Conservation (phyloP, 73 alveolate genomes). For the Urostyla sp. region DNA sequence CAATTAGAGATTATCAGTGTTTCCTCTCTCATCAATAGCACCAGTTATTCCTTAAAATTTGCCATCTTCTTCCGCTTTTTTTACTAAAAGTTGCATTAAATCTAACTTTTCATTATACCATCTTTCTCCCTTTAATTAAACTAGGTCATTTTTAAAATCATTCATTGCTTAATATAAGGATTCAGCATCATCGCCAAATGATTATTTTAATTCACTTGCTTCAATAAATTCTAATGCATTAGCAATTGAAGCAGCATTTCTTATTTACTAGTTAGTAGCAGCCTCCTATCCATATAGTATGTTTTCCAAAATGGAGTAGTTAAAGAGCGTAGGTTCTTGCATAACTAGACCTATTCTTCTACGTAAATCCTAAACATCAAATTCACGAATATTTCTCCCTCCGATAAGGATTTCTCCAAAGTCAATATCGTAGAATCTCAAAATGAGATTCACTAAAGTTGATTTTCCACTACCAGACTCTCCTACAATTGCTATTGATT, state of each 20-base stretch:
- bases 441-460: slow-evolving; percentile 79
- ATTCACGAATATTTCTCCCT: slow-evolving; percentile 86
- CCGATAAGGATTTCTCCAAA: slow-evolving; percentile 83
- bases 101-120: background rate
- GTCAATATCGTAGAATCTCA: slow-evolving; percentile 88
- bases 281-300: slow-evolving; percentile 80
- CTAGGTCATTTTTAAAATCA: background rate
- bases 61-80: slow-evolving; percentile 30
- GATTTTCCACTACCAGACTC: slow-evolving; percentile 95
- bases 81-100: slow-evolving; percentile 3
- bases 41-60: slow-evolving; percentile 9
- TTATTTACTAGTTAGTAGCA: slow-evolving; percentile 83
- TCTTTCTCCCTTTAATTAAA: background rate
- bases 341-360: slow-evolving; percentile 90
- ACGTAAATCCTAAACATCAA: slow-evolving; percentile 80
- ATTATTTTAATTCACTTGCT: slow-evolving; percentile 5
- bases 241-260: slow-evolving; percentile 83
- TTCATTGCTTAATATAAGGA: background rate
- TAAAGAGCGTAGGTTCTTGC: slow-evolving; percentile 95
- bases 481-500: slow-evolving; percentile 87
- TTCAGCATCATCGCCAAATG: slow-evolving; percentile 41
- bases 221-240: slow-evolving; percentile 82
- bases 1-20: slow-evolving; percentile 11
- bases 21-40: slow-evolving; percentile 40
- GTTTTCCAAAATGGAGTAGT: slow-evolving; percentile 87